These are phyloP conservation scores for Phytophthora pinifolia DNA, from an alignment of 352 stramenopile genomes.

Conservation along the genomic window DNA sequence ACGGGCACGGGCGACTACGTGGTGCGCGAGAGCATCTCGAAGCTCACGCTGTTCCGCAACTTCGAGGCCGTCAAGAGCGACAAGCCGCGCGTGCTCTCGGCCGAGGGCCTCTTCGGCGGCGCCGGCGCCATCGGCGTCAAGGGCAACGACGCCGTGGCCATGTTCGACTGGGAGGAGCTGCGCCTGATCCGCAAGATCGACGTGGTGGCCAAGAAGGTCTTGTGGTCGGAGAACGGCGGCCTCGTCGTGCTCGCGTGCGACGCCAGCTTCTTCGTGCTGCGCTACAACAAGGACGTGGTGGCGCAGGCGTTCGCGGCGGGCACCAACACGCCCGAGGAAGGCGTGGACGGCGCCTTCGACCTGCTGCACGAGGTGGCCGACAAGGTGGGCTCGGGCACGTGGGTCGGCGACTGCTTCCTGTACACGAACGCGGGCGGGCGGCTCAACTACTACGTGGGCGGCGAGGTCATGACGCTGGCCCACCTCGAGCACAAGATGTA, in stretches of 20 bases:
- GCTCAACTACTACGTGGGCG: slow-evolving; percentile 99
- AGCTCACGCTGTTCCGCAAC: slow-evolving; percentile 98
- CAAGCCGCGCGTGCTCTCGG: slow-evolving; percentile 92
- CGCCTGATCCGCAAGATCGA: slow-evolving; percentile 98
- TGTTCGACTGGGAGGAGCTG: slow-evolving; percentile 99
- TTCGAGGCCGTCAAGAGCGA: slow-evolving; percentile 97
- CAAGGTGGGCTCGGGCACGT: slow-evolving; percentile 95
- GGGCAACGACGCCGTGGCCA: slow-evolving; percentile 95
- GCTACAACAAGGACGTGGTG: slow-evolving; percentile 92
- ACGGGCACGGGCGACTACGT: slow-evolving; percentile 98
- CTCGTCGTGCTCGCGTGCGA: slow-evolving; percentile 95
- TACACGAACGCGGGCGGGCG: slow-evolving; percentile 95
- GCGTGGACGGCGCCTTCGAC: slow-evolving; percentile 97
- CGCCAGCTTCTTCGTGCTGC: slow-evolving; percentile 96
- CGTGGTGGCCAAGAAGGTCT: slow-evolving; percentile 95
- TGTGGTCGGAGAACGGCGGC: slow-evolving; percentile 97
- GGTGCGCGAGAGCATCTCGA: slow-evolving; percentile 95
- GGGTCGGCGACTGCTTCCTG: slow-evolving; percentile 99
- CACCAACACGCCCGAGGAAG: slow-evolving; percentile 90
- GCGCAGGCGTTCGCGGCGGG: slow-evolving; percentile 89
- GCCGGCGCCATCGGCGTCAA: slow-evolving; percentile 94
- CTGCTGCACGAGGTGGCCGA: slow-evolving; percentile 97
- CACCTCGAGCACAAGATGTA: slow-evolving; percentile 97
- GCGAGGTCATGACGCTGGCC: slow-evolving; percentile 98
- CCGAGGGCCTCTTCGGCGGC: slow-evolving; percentile 97